Conservation (phyloP, 2,329 filamentous ascomycete genomes). For the Neonectria faginata region DNA sequence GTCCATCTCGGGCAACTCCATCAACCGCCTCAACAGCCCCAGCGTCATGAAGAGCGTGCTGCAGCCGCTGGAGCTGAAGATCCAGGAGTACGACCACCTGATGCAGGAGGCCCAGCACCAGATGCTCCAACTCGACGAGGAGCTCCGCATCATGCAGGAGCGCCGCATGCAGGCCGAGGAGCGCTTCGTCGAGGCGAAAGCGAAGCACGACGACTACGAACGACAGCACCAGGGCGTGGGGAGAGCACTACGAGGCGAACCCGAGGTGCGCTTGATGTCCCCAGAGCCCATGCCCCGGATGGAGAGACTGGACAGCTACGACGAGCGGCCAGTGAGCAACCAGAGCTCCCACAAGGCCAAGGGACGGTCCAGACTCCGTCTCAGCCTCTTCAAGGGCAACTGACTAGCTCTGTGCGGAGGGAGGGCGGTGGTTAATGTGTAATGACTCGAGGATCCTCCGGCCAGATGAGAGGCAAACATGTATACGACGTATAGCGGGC, state of each 20-base stretch:
- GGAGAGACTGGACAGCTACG: slow-evolving; percentile 28
- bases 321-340: slow-evolving; percentile 23
- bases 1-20: slow-evolving; percentile 39
- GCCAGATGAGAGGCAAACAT: slow-evolving; percentile 14
- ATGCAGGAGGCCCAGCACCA: slow-evolving; percentile 57
- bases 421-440: slow-evolving; percentile 11
- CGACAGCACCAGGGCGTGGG: slow-evolving; percentile 26
- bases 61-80: slow-evolving; percentile 58
- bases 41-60: slow-evolving; percentile 58
- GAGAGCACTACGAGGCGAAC: slow-evolving; percentile 22
- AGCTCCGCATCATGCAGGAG: slow-evolving; percentile 49
- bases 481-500: slow-evolving; percentile 13
- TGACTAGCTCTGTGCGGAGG: slow-evolving; percentile 18
- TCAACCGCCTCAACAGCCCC: slow-evolving; percentile 59
- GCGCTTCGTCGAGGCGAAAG: slow-evolving; percentile 25
- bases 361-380: slow-evolving; percentile 18
- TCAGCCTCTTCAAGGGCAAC: slow-evolving; percentile 30
- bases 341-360: slow-evolving; percentile 28
- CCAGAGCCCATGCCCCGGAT: slow-evolving; percentile 24
- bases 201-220: slow-evolving; percentile 30
- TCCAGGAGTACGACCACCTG: slow-evolving; percentile 56
- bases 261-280: slow-evolving; percentile 18
- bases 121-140: slow-evolving; percentile 57
- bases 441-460: slow-evolving; percentile 19
- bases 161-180: slow-evolving; percentile 26